Percentiles rank a stretch among this genome's conserved stretches.
Evolutionary conservation across 2,329 filamentous ascomycete genomes (phyloP).

Genomic region (Oidium heveae): DNA sequence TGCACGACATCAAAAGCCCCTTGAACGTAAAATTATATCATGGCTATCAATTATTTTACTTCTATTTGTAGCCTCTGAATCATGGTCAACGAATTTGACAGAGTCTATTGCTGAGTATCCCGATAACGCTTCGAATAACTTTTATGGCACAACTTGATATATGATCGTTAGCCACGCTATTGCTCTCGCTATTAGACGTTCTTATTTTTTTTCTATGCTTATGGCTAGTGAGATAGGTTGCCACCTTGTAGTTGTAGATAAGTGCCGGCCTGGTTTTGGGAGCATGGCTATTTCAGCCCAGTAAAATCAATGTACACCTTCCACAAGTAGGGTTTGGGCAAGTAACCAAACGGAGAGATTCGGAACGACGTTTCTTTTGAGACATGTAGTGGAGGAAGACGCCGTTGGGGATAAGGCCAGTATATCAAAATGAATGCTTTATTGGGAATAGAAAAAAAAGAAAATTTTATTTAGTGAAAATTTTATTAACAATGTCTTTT

Average conservation of each 20-base stretch:
- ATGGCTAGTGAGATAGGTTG: not conserved
- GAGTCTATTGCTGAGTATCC: not conserved
- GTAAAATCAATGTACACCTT: no score
- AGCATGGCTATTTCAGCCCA: not conserved
- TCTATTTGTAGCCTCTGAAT: not conserved
- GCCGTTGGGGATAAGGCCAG: no score
- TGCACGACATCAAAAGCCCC: not conserved
- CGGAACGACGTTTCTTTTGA: no score
- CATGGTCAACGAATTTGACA: not conserved
- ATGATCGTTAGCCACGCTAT: not conserved
- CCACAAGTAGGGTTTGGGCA: no score
- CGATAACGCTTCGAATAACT: not conserved
- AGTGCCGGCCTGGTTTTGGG: not conserved
- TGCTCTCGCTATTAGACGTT: not conserved
- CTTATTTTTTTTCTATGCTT: not conserved
- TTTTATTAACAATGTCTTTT: no score
- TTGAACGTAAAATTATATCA: no score
- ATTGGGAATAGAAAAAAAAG: no score
- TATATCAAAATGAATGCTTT: no score
- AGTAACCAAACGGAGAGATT: no score
- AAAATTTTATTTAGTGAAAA: no score
- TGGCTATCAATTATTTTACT: not conserved
- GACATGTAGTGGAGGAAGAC: no score
- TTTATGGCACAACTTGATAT: not conserved
- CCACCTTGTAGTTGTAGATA: not conserved